A percentile compares a stretch with the other conserved stretches of the same genome.
These are phyloP conservation scores for Hypoxylon sp. DNA, from an alignment of 2,329 filamentous ascomycete genomes.

Conservation along the genomic window DNA sequence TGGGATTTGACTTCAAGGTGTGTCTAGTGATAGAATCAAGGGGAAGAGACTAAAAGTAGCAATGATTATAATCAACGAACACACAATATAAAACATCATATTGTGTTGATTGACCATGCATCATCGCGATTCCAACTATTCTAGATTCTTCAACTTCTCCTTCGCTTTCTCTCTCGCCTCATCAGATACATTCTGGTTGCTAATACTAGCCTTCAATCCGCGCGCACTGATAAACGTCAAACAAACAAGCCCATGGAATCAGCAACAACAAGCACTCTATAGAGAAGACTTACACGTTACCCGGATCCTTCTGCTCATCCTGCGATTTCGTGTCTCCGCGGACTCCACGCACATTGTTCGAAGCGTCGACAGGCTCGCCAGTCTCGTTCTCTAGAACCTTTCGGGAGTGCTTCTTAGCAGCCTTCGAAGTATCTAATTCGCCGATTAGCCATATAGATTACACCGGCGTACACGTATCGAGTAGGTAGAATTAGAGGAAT, in stretches of 20 bases:
- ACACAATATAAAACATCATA: not conserved
- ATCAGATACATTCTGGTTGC: constrained; percentile 24
- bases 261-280: not conserved
- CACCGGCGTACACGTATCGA: not conserved
- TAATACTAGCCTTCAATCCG: constrained; percentile 25
- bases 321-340: not conserved
- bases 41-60: too few species aligned
- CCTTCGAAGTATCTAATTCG: constrained; percentile 15
- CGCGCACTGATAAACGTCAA: constrained; percentile 4
- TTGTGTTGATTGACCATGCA: not conserved
- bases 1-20: too few species aligned
- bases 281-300: constrained; percentile 25
- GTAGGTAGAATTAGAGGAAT: not conserved
- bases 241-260: not conserved
- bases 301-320: constrained; percentile 17
- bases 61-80: not conserved
- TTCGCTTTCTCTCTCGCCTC: constrained; percentile 28
- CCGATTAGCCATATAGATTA: not conserved
- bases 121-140: constrained; percentile 1
- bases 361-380: constrained; percentile 5
- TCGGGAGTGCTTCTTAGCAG: constrained; percentile 25
- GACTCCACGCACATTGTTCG: constrained; percentile 13
- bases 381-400: constrained; percentile 14
- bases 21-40: too few species aligned
- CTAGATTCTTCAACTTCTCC: constrained; percentile 22